Evolutionary conservation across 2,329 filamentous ascomycete species (phyloP), one percentile per base, ranked within the genome.

Genomic region (Nectriaceae sp.): DNA sequence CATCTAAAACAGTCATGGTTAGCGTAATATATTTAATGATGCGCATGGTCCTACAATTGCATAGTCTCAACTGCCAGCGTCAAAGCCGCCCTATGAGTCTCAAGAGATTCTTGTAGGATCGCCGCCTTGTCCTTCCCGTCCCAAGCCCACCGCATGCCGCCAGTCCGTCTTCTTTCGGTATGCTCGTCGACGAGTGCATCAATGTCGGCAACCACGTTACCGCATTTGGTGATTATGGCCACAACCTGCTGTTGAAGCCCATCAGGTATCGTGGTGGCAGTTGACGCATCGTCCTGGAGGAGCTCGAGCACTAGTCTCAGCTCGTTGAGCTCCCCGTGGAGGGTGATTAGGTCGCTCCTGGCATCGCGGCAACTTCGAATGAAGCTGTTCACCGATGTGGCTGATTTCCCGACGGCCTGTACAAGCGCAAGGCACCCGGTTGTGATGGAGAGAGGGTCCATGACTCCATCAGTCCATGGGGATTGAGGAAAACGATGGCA

Each of bases 401-500:
- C 21, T 11, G 42, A 19, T 8, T 35, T 44, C n/a, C 19, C 21
- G 5, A 37, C 15, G 13, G 33, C 15, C 21, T 15, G 16, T 24
- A 42, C 35, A 20, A 42, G 40, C n/a, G 13, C 20, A 21, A 44
- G 13, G 21, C 33, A 38, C 51, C 45, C 13, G n/a, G n/a, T n/a
- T n/a, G n/a, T n/a, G n/a, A n/a, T n/a, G n/a, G n/a, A n/a, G n/a
- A n/a, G n/a, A n/a, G n/a, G n/a, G n/a, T n/a, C n/a, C n/a, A n/a
- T n/a, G n/a, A n/a, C n/a, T n/a, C n/a, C n/a, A n/a, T n/a, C n/a
- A n/a, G n/a, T n/a, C n/a, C n/a, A n/a, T n/a, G n/a, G n/a, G n/a
- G n/a, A n/a, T n/a, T n/a, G n/a, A n/a, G n/a, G n/a, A n/a, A n/a
- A n/a, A n/a, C n/a, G n/a, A n/a, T n/a, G n/a, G n/a, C n/a, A n/a